Evolutionary conservation across 768 basidiomycete genomes (phyloP), one percentile per base, ranked within the genome.

Genomic region (Russula abietina): DNA sequence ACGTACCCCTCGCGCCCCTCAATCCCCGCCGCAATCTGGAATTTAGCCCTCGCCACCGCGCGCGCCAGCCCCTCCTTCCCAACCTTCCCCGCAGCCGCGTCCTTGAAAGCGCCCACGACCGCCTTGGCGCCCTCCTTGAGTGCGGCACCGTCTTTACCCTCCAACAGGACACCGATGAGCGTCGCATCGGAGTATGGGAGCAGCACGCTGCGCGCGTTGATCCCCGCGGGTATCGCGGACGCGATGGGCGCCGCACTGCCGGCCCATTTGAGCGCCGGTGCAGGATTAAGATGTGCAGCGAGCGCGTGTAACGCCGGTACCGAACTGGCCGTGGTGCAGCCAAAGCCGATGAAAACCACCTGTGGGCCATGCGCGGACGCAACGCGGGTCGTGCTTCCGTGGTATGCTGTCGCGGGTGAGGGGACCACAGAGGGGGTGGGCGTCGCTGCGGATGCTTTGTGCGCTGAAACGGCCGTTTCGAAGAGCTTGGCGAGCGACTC

Each of bases 101-200:
- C 77, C 76, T 85, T 83, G 67, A 94, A 72, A 17, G 82, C 86
- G 60, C 82, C 77, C 32, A 90, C 84, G 33, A 86, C 86, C n/a
- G 78, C 78, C 74, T 84, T 84, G 19, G 81, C 83, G 24, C 86
- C 90, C 60, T 85, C 81, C 68, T 80, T 84, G 51, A 92, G 86
- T 57, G 78, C 82, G 49, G 80, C 78, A 2, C 80, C 72, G 26
- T 86, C 87, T 41, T 78, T 73, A 7, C 85, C 92, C 71, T 90
- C 85, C 39, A 98, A 78, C 57, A 92, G 75, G 60, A 97, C 75
- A 62, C 94, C 94, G 63, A 96, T 85, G 55, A 99, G 80, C 8
- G 88, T 79, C 4, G 93, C 95, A 71, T 98, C 96, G 17, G 93
- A 91, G 77, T 98, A 98, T 16, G 89, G 87, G 14, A 94, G 79